Evolutionary conservation across 129 eudicot species (phyloP), one percentile per base, ranked within the genome.

Genomic region (Sambucus nigra): DNA sequence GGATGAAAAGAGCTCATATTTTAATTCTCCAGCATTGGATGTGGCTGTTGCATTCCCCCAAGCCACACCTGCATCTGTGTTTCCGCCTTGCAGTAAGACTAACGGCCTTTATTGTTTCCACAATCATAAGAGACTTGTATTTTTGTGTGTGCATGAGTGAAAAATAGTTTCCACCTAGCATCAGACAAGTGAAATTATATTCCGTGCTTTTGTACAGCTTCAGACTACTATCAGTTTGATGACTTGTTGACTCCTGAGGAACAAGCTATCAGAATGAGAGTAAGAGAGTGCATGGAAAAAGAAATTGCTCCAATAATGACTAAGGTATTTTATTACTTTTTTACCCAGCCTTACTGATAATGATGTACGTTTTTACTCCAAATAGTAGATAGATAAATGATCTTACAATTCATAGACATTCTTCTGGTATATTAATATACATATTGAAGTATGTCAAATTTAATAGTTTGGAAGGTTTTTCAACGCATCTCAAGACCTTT

Each of bases 271-370:
- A 75, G 91, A 60, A 53, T 56, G 49, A 75, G 66, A 79, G 95
- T 91, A 41, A 69, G 99, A 63, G 80, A 68, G 69, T 91, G 94
- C 63, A 80, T 80, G 65, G 99, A 91, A 59, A 82, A 61, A 70
- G 95, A 91, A 57, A 70, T 91, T 17, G 99, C 99, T 68, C 99
- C 95, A 25, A 77, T 86, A 57, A 82, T 91, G 94, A 69, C 99
- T 35, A 78, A 91, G 99, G 99, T 91, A 63, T 61, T 71, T 26
- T 25, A 25, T 45, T 23, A 18, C n/a, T 31, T 25, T 57, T 40
- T 13, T 25, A 4, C 32, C n/a, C 21, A 41, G 42, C 7, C 4
- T 42, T 13, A 7, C 13, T 35, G 8, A 35, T 35, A 35, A 4
- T 35, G 42, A 35, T 35, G 42, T 2, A 29, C 35, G 8, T 3